These are phyloP conservation scores for Candida ascalaphidarum DNA, from an alignment of 805 yeast species.

Conservation along the genomic window DNA sequence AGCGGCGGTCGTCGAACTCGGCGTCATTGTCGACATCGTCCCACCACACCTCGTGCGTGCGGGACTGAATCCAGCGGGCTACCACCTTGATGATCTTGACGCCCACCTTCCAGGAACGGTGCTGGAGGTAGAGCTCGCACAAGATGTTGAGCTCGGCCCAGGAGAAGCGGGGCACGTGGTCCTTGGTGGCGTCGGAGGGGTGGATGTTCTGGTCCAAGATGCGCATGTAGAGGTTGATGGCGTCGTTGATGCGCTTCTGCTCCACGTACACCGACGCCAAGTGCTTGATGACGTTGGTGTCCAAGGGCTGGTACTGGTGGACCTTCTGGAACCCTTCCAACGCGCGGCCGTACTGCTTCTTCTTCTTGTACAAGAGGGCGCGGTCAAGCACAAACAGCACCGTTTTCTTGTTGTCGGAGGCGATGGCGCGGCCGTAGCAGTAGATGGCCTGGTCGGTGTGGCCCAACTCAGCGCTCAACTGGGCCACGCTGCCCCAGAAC, in stretches of 20 bases:
- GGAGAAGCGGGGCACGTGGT: conserved; percentile 46
- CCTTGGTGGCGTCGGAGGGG: conserved; percentile 11
- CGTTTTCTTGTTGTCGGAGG: conserved; percentile 34
- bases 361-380: conserved; percentile 58
- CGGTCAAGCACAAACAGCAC: conserved; percentile 54
- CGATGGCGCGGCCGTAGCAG: conserved; percentile 63
- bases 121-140: conserved; percentile 68
- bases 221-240: conserved; percentile 60
- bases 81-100: conserved; percentile 58
- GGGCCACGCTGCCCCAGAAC: conserved; percentile 75
- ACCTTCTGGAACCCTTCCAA: conserved; percentile 62
- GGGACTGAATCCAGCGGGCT: conserved; percentile 73
- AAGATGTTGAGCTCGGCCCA: conserved; percentile 88
- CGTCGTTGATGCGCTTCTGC: conserved; percentile 60
- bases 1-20: conserved; percentile 74
- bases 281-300: conserved; percentile 53
- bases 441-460: conserved; percentile 70
- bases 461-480: conserved; percentile 53
- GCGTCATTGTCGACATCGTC: conserved; percentile 57
- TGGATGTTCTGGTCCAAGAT: conserved; percentile 53
- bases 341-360: conserved; percentile 62
- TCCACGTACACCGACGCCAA: conserved; percentile 43
- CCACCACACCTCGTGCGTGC: conserved; percentile 64
- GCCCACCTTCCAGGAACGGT: conserved; percentile 56
- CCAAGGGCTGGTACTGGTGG: conserved; percentile 45